Percentiles rank a stretch among this genome's conserved stretches.
These are phyloP conservation scores for Paramecium octaurelia DNA, from an alignment of 73 alveolate genomes.

Conservation along the genomic window DNA sequence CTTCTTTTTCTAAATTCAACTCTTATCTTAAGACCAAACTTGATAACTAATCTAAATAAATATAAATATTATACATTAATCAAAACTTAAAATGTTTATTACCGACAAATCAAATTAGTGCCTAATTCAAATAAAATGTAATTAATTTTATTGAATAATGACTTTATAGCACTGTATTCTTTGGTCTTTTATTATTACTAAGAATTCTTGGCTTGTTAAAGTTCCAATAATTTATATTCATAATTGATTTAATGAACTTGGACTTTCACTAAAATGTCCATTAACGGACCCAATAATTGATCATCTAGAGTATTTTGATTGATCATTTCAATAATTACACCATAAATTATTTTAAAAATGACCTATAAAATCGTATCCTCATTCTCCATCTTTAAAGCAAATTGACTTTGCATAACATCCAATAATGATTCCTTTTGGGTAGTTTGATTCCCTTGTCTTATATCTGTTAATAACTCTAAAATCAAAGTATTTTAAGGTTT, in stretches of 20 bases:
- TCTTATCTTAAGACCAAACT: neutral
- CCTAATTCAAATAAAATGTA: neutral
- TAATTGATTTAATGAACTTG: neutral
- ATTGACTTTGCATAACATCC: neutral
- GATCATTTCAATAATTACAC: neutral
- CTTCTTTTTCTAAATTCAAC: conserved; percentile 5
- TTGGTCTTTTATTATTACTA: neutral
- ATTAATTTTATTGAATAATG: neutral
- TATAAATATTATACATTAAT: neutral
- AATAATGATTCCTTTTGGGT: neutral
- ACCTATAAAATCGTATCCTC: neutral
- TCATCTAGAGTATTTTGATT: neutral
- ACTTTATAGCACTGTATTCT: neutral
- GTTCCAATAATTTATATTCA: neutral
- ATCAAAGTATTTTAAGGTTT: neutral
- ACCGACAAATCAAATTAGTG: neutral
- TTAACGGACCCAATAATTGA: neutral
- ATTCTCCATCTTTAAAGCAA: conserved; percentile 19
- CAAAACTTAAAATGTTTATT: neutral
- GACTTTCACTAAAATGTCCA: conserved; percentile 5
- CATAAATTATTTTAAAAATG: neutral
- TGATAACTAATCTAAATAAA: conserved; percentile 7
- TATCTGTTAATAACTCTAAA: conserved; percentile 13
- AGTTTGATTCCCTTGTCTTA: neutral
- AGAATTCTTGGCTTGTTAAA: neutral